phyloP scores from a whole-genome alignment of 352 stramenopile species.

The Phytophthora brassicae region DNA sequence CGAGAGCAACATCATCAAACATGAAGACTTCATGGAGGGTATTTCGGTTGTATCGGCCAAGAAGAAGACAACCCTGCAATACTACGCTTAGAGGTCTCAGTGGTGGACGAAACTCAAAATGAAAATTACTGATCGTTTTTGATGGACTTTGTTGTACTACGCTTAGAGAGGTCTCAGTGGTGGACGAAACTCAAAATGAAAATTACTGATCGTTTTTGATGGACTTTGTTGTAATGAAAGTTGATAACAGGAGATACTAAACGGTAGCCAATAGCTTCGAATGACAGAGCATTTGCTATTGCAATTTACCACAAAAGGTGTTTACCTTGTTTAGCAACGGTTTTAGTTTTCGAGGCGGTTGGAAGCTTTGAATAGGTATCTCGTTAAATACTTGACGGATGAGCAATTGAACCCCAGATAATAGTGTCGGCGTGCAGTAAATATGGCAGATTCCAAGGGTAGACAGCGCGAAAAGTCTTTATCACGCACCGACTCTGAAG shows the following conservation, averaged over 20 bases:
- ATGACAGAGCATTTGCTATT: too few relatives aligned
- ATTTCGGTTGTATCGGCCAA: conserved; percentile 97
- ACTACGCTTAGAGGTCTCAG: conserved; percentile 94
- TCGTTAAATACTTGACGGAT: conserved; percentile 11
- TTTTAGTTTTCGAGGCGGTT: conserved; percentile 23
- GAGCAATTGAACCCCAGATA: conserved; percentile 9
- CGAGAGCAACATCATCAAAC: conserved; percentile 95
- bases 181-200: conserved; percentile 6
- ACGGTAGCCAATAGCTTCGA: too few relatives aligned
- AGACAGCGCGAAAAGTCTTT: conserved; percentile 1
- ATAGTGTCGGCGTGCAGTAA: not conserved
- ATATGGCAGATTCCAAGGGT: conserved; percentile 12
- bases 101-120: conserved; percentile 4
- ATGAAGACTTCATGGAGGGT: conserved; percentile 99
- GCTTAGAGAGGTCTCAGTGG: conserved; percentile 82
- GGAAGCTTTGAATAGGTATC: conserved; percentile 7
- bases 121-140: conserved; percentile 8
- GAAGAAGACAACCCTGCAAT: conserved; percentile 98
- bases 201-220: conserved; percentile 6
- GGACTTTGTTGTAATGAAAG: too few relatives aligned
- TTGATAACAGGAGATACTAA: too few relatives aligned
- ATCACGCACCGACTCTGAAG: conserved; percentile 6
- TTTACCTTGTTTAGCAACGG: conserved; percentile 16
- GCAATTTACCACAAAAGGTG: not conserved
- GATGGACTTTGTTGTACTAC: too few relatives aligned